Percentiles rank a stretch among this genome's conserved stretches.
Evolutionary conservation across 345 rosid species (phyloP).

Genomic region (Noccaea bulbosa): DNA sequence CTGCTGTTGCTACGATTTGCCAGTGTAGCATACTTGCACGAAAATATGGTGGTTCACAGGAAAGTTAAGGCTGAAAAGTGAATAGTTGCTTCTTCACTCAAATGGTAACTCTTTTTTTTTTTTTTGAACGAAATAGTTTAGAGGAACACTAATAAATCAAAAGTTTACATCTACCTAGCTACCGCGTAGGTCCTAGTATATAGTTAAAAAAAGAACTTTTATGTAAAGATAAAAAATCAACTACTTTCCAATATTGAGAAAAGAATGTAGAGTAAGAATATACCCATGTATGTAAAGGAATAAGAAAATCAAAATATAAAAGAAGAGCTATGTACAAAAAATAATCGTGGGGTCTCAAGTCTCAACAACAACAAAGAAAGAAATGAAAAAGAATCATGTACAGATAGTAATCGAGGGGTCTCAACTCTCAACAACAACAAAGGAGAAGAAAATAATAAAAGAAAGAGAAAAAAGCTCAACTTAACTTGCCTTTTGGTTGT

Average conservation of each 20-base stretch:
- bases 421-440: constrained; percentile 10
- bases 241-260: constrained; percentile 2
- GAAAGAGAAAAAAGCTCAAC: constrained; percentile 11
- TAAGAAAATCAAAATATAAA: constrained; percentile 10
- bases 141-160: background rate
- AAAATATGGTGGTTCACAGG: background rate
- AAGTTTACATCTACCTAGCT: background rate
- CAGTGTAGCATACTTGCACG: background rate
- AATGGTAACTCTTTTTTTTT: background rate
- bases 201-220: constrained; percentile 5
- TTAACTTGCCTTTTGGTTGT: constrained; percentile 36
- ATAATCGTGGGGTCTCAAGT: constrained; percentile 16
- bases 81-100: background rate
- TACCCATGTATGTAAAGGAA: constrained; percentile 6
- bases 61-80: background rate
- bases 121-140: background rate
- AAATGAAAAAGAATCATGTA: constrained; percentile 6
- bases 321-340: constrained; percentile 27
- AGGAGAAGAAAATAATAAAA: too few species aligned
- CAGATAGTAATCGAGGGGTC: constrained; percentile 31
- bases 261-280: constrained; percentile 1
- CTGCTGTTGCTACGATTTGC: background rate
- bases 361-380: background rate
- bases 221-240: background rate
- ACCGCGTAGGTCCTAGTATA: background rate